Base-by-base conservation (phyloP, 371 early-diverging fungal genomes). In the Rhizopus arrhizus region DNA sequence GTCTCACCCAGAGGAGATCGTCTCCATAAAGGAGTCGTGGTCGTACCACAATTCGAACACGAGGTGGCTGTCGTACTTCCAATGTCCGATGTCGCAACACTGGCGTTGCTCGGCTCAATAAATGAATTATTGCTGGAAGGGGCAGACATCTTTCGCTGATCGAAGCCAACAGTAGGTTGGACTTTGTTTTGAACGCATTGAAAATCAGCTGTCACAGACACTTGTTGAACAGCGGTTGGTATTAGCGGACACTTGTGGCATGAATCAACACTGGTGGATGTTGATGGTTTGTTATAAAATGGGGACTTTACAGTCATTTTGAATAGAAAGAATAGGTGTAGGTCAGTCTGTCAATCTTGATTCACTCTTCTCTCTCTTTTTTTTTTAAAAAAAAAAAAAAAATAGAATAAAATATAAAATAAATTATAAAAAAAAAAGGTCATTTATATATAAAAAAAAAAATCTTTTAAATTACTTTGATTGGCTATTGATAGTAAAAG, bases 11-110 rank as follows among this genome's bases (percentile, higher is more conserved):
- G 78, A 42, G 88, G 85, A 59, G 89, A 90, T 67, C 95, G 79
- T 64, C 98, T 72, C 98, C 98, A 98, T 28, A 95, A 81, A 12
- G 96, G 96, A 7, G 97, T 97, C 33, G 84, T 75, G n/a, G 87
- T 90, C 12, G 91, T 92, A 16, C 85, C 84, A 83, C 97, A 97
- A 76, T 97, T 95, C 64, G 88, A 81, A 80, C 97, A 97, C 58
- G 77, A 78, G 58, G 81, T 84, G 47, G 76, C 77, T 22, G 77
- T 70, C 42, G 64, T 71, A 64, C 61, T 80, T 70, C 75, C 76
- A 81, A 67, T 75, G 58, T 77, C 78, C 78, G 76, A 71, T 70
- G 51, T 75, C 80, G 80, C 77, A 76, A 74, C 80, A 79, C 80
- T 71, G 80, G 80, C 74, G 80, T 74, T 73, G 77, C 80, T 68